Conservation (phyloP, 2,329 filamentous ascomycete species). For the Alternaria arborescens region DNA sequence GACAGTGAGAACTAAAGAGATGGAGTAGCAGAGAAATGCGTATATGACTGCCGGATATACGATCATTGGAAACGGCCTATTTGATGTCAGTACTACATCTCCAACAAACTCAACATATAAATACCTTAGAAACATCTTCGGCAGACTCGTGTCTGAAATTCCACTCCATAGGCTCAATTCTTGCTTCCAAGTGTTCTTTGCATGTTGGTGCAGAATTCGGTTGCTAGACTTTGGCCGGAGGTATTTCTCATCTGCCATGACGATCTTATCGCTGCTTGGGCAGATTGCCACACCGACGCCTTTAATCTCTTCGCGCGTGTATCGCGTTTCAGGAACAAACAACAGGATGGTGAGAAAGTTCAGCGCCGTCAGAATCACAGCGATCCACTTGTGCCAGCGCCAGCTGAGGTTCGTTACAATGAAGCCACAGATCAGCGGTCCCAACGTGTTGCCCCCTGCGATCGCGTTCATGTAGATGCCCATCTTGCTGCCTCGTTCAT, state of each 20-base stretch:
- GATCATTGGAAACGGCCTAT: slow-evolving; percentile 49
- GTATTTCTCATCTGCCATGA: slow-evolving; percentile 11
- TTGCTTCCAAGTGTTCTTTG: slow-evolving; percentile 47
- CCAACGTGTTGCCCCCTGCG: slow-evolving; percentile 50
- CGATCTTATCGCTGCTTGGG: slow-evolving; percentile 25
- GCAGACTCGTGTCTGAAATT: slow-evolving; percentile 39
- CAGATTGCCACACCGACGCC: slow-evolving; percentile 1
- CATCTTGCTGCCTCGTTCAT: slow-evolving; percentile 50
- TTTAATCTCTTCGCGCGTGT: slow-evolving; percentile 32
- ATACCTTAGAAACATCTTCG: slow-evolving; percentile 44
- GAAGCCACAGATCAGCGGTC: slow-evolving; percentile 52
- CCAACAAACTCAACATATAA: background rate
- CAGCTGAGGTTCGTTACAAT: slow-evolving; percentile 47
- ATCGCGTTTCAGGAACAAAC: slow-evolving; percentile 51
- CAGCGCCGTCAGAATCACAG: slow-evolving; percentile 32
- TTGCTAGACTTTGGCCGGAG: slow-evolving; percentile 8
- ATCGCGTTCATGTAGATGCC: slow-evolving; percentile 51
- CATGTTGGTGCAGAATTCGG: slow-evolving; percentile 16
- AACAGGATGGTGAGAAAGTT: slow-evolving; percentile 50
- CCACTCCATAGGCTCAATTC: slow-evolving; percentile 48
- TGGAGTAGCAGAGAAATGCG: slow-evolving; percentile 50
- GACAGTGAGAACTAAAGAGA: slow-evolving; percentile 50
- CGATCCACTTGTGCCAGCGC: slow-evolving; percentile 52
- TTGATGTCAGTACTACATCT: background rate
- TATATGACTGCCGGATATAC: slow-evolving; percentile 51